Evolutionary conservation across 306 rosid species (phyloP).

Genomic region (Cucumis melo): DNA sequence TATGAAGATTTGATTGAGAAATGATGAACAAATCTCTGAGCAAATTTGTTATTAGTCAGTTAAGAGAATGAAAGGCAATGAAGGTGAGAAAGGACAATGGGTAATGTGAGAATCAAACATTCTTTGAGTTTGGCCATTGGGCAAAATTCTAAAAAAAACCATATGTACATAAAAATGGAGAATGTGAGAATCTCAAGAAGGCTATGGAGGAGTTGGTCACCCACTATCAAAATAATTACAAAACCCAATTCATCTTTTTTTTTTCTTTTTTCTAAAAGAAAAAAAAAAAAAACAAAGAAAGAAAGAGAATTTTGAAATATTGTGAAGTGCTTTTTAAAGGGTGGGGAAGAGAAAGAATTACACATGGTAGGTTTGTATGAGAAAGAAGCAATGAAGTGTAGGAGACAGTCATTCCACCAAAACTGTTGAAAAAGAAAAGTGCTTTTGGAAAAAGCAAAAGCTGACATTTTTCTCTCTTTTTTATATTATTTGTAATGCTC

Average conservation of each 20-base stretch:
- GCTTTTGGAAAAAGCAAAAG: slow-evolving; percentile 68
- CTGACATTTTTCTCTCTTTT: slow-evolving; percentile 30
- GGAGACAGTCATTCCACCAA: slow-evolving; percentile 55
- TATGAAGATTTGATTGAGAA: too few species aligned
- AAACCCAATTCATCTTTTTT: neutral
- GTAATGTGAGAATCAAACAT: slow-evolving; percentile 33
- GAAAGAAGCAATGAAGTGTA: neutral
- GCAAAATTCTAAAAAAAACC: slow-evolving; percentile 28
- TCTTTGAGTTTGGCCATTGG: slow-evolving; percentile 51
- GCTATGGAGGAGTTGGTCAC: slow-evolving; percentile 66
- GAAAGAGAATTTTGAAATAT: neutral
- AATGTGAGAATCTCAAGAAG: slow-evolving; percentile 86
- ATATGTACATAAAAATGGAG: slow-evolving; percentile 24
- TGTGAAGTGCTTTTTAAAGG: neutral
- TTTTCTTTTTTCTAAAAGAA: neutral
- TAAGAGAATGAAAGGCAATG: slow-evolving; percentile 17
- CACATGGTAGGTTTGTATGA: neutral
- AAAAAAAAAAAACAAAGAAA: too few species aligned
- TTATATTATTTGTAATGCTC: too few species aligned
- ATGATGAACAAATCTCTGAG: neutral
- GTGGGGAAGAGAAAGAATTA: neutral
- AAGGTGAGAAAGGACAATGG: slow-evolving; percentile 14
- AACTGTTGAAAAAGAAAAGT: slow-evolving; percentile 43
- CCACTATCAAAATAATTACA: slow-evolving; percentile 19
- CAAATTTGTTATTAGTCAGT: neutral